Evolutionary conservation across 176 grass and related monocot species (phyloP).

Genomic region (Avena insularis): DNA sequence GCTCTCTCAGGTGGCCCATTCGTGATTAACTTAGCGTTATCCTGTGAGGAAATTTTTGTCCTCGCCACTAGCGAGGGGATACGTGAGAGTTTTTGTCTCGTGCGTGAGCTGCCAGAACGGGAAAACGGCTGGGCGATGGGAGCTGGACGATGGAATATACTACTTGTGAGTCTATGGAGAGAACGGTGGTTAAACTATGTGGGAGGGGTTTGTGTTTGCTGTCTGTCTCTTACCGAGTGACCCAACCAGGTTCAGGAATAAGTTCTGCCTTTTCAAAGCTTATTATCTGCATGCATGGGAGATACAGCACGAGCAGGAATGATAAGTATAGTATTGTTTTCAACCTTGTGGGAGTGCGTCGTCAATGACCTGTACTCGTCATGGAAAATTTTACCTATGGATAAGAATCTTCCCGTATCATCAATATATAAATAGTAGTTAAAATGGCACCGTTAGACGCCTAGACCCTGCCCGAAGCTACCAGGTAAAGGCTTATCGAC

Average conservation of each 20-base stretch:
- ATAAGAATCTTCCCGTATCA: conserved; percentile 28
- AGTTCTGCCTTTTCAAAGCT: conserved; percentile 41
- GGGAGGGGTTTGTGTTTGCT: background rate
- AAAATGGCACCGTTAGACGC: background rate
- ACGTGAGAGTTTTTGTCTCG: conserved; percentile 20
- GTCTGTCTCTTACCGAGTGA: background rate
- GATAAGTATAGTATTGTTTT: conserved; percentile 1
- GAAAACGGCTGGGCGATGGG: conserved; percentile 27
- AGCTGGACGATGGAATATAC: conserved; percentile 38
- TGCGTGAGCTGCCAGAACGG: conserved; percentile 23
- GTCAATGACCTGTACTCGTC: conserved; percentile 4
- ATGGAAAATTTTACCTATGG: conserved; percentile 19
- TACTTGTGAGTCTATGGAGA: conserved; percentile 13
- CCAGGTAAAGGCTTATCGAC: background rate
- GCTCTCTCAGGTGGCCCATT: conserved; percentile 24
- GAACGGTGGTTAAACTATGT: conserved; percentile 31
- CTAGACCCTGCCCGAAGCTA: background rate
- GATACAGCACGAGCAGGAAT: conserved; percentile 30
- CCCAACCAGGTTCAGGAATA: conserved; percentile 30
- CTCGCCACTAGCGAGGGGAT: conserved; percentile 38
- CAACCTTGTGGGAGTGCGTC: background rate
- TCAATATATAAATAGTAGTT: background rate
- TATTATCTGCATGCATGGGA: conserved; percentile 53
- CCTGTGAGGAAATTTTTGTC: background rate
- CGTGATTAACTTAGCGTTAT: conserved; percentile 32